Evolutionary conservation across 495 filamentous ascomycete species (phyloP).

Genomic region (Lindgomyces ingoldianus): DNA sequence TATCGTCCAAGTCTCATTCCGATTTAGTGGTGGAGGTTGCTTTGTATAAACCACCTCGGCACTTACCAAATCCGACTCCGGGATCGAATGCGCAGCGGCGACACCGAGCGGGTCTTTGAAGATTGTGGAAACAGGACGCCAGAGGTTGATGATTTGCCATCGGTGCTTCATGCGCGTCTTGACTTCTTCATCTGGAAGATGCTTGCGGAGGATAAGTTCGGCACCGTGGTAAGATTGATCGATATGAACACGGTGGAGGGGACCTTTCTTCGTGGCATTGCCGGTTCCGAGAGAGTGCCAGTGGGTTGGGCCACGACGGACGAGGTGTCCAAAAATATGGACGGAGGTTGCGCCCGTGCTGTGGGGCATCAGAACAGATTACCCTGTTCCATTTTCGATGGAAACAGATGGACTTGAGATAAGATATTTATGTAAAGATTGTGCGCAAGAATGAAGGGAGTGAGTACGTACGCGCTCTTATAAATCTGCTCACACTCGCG

Average conservation of each 20-base stretch:
- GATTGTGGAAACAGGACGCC: constrained; percentile 9
- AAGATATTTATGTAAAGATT: neutral
- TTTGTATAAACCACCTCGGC: constrained; percentile 4
- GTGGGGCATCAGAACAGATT: neutral
- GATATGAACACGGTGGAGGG: constrained; percentile 14
- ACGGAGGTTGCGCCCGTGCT: neutral
- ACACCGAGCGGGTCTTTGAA: constrained; percentile 12
- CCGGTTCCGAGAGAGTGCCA: constrained; percentile 14
- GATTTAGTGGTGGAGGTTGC: constrained; percentile 2
- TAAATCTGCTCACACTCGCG: constrained; percentile 8
- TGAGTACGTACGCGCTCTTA: neutral
- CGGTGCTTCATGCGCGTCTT: neutral
- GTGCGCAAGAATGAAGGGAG: neutral
- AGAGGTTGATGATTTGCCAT: constrained; percentile 19
- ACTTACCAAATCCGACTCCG: neutral
- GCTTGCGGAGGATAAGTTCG: constrained; percentile 7
- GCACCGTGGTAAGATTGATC: constrained; percentile 11
- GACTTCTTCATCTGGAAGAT: neutral
- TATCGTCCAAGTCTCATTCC: constrained; percentile 7
- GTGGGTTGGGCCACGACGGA: constrained; percentile 13
- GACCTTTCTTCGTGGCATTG: constrained; percentile 13
- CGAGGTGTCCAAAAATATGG: constrained; percentile 4
- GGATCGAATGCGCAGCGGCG: neutral
- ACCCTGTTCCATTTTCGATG: too few species aligned
- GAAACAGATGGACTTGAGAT: too few species aligned